Evolutionary conservation across 768 basidiomycete species (phyloP).

Genomic region (Lactifluus pinguis): DNA sequence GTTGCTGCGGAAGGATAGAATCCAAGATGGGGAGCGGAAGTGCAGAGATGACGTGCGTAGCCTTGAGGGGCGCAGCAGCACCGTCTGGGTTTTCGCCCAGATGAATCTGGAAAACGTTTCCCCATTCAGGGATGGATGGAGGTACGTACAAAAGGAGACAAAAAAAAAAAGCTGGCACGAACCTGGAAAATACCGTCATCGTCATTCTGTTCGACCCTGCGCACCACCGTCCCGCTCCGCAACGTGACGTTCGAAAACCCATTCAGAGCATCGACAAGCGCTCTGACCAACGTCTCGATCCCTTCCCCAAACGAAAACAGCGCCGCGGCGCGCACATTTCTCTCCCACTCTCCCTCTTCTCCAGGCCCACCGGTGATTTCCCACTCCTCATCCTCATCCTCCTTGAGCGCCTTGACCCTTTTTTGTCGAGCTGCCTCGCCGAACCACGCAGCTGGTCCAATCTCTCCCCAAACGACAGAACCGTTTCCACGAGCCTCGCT

Average conservation of each 20-base stretch:
- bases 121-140: neutral
- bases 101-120: slow-evolving; percentile 25
- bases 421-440: neutral
- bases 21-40: slow-evolving; percentile 54
- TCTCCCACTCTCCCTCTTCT: slow-evolving; percentile 6
- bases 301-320: slow-evolving; percentile 81
- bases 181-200: slow-evolving; percentile 39
- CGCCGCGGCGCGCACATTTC: slow-evolving; percentile 48
- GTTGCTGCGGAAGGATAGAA: slow-evolving; percentile 27
- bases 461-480: slow-evolving; percentile 55
- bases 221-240: slow-evolving; percentile 33
- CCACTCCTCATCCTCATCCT: slow-evolving; percentile 27
- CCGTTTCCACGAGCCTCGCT: slow-evolving; percentile 60
- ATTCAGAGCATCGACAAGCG: slow-evolving; percentile 41
- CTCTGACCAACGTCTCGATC: slow-evolving; percentile 53
- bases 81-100: slow-evolving; percentile 16
- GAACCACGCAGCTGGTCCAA: slow-evolving; percentile 25
- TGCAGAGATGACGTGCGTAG: slow-evolving; percentile 71
- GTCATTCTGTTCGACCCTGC: slow-evolving; percentile 26
- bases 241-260: slow-evolving; percentile 51
- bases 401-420: slow-evolving; percentile 8
- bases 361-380: slow-evolving; percentile 28
- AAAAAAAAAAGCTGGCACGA: slow-evolving; percentile 1
- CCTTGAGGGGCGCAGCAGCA: slow-evolving; percentile 24
- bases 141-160: too few species aligned